Evolutionary conservation across 2,329 filamentous ascomycete genomes (phyloP), one percentile per base, ranked within the genome.

Genomic region (Microdochium trichocladiopsis): DNA sequence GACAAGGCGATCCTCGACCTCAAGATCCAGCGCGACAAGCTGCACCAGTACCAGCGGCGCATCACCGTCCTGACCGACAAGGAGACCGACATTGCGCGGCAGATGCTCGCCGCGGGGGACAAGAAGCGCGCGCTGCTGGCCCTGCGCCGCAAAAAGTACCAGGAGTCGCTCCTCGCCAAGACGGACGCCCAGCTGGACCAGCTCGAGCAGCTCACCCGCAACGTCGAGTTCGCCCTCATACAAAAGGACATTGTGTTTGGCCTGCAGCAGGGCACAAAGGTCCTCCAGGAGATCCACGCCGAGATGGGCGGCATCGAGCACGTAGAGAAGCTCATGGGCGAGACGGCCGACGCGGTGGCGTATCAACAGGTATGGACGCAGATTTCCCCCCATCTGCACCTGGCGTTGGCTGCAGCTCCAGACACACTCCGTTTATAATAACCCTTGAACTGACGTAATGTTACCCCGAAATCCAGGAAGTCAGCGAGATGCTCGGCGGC

Each of bases 1-100:
- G 93, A 97, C 74, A 91, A 90, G 92, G 93, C 93, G 55, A 96
- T 97, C 71, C 87, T 97, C 64, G 92, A 97, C 73, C 88, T 97
- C 75, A 97, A 97, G 76, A 90, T 84, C 72, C 93, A 97, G 75
- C 92, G 94, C 69, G 94, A 99, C 77, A 95, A 91, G 70, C 86
- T 99, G 3, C 92, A 95, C 65, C 91, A 95, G 69, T 97, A 97
- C 75, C 93, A 96, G 71, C 87, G 88, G 64, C 88, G 89, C 63
- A 94, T 99, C 66, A 87, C 85, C 33, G 78, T 89, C 50, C 83
- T 99, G 36, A 96, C 93, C 6, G 82, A 86, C 65, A 87, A 87
- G 58, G 93, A 99, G 73, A 96, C 88, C 49, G 87, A 85, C 47
- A 87, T 96, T 53, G 93, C 94, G 22, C 84, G 83, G 59, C 80